Evolutionary conservation across 805 yeast genomes (phyloP).

Genomic region (Metschnikowia sp.): DNA sequence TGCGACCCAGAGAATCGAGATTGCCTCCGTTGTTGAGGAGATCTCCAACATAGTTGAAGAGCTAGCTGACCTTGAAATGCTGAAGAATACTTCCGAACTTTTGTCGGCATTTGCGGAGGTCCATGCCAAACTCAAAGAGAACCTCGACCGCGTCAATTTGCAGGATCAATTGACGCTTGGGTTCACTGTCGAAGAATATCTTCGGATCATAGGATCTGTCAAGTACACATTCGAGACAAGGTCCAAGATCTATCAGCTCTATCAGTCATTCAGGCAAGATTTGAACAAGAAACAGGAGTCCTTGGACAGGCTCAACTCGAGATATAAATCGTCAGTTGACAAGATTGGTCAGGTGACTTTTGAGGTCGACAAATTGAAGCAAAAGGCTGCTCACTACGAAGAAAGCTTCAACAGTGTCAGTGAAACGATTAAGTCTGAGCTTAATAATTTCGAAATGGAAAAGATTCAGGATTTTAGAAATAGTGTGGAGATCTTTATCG

Average conservation of each 20-base stretch:
- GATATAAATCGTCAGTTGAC: constrained; percentile 54
- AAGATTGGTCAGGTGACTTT: constrained; percentile 53
- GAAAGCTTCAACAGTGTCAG: constrained; percentile 62
- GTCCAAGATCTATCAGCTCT: constrained; percentile 47
- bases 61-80: constrained; percentile 72
- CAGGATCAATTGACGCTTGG: constrained; percentile 88
- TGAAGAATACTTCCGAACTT: constrained; percentile 59
- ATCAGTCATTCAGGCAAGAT: constrained; percentile 42
- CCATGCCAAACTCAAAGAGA: constrained; percentile 66
- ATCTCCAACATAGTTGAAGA: constrained; percentile 50
- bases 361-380: constrained; percentile 57
- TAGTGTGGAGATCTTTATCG: constrained; percentile 85
- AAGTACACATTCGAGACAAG: constrained; percentile 73
- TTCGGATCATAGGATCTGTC: constrained; percentile 71
- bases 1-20: constrained; percentile 70
- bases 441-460: constrained; percentile 67
- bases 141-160: constrained; percentile 71
- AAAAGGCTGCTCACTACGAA: constrained; percentile 51
- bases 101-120: constrained; percentile 69
- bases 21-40: constrained; percentile 68
- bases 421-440: constrained; percentile 62
- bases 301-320: constrained; percentile 41
- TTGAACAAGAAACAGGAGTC: constrained; percentile 45
- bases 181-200: constrained; percentile 82
- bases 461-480: constrained; percentile 82